Evolutionary conservation across 1,284 basidiomycete species (phyloP).

Genomic region (Cutaneotrichosporon cavernicola): DNA sequence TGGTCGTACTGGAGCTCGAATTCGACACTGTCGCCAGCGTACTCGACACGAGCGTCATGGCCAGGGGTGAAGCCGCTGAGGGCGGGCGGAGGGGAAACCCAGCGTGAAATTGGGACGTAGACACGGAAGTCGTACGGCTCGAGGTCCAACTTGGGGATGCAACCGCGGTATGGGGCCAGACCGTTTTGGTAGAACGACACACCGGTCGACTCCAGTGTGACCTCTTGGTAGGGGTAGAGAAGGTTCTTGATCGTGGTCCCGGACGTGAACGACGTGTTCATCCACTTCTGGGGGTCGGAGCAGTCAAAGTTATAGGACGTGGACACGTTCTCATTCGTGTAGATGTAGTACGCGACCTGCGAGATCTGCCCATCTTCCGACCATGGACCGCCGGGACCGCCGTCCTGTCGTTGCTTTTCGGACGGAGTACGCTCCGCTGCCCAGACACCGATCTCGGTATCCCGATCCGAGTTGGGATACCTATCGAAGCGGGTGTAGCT

Average conservation of each 20-base stretch:
- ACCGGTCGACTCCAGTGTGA: constrained; percentile 64
- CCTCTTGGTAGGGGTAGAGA: constrained; percentile 76
- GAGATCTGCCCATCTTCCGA: constrained; percentile 53
- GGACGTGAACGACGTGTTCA: constrained; percentile 69
- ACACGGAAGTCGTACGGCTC: constrained; percentile 76
- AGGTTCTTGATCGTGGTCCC: constrained; percentile 68
- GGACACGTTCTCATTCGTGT: constrained; percentile 77
- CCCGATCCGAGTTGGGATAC: constrained; percentile 78
- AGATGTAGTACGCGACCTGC: constrained; percentile 75
- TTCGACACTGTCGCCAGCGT: constrained; percentile 61
- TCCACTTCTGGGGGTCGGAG: constrained; percentile 59
- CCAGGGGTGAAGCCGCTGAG: constrained; percentile 77
- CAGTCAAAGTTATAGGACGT: constrained; percentile 66
- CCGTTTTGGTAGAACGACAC: constrained; percentile 65
- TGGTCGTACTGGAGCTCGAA: constrained; percentile 75
- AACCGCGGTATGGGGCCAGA: constrained; percentile 68
- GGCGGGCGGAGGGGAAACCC: constrained; percentile 67
- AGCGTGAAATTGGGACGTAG: constrained; percentile 66
- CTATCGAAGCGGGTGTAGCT: constrained; percentile 77
- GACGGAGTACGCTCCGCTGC: constrained; percentile 66
- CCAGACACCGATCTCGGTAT: constrained; percentile 82
- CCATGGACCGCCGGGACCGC: constrained; percentile 45
- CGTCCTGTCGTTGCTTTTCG: constrained; percentile 56
- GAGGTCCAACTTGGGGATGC: constrained; percentile 65
- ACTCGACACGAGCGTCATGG: constrained; percentile 71